Percentiles rank a stretch among this genome's conserved stretches.
Conservation (phyloP, 2,329 filamentous ascomycete species). For the Huntiella savannae region DNA sequence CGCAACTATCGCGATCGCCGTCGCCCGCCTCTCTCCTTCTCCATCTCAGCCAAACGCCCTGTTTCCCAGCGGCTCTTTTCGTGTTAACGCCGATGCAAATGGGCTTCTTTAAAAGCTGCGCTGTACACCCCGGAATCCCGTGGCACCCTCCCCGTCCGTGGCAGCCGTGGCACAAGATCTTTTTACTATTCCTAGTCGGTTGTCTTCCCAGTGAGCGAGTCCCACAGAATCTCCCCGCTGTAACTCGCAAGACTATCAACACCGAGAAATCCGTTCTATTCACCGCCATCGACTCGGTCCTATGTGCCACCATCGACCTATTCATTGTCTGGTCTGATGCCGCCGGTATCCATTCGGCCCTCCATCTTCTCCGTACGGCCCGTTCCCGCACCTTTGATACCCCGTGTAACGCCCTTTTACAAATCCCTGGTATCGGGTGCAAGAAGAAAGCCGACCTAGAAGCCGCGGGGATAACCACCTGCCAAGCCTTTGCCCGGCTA, state of each 20-base stretch:
- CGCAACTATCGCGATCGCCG: slow-evolving; percentile 10
- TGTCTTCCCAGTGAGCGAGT: slow-evolving; percentile 39
- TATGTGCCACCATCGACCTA: slow-evolving; percentile 23
- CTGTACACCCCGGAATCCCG: slow-evolving; percentile 20
- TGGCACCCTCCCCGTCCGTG: slow-evolving; percentile 17
- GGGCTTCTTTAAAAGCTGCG: slow-evolving; percentile 20
- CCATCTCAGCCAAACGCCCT: slow-evolving; percentile 21
- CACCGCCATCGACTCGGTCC: slow-evolving; percentile 17
- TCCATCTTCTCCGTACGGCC: slow-evolving; percentile 63
- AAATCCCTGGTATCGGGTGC: slow-evolving; percentile 60
- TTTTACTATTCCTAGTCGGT: slow-evolving; percentile 48
- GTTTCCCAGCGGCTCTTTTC: slow-evolving; percentile 16
- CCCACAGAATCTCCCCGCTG: slow-evolving; percentile 27
- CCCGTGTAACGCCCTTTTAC: slow-evolving; percentile 60
- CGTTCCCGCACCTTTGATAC: slow-evolving; percentile 66
- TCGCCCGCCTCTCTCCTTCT: slow-evolving; percentile 18
- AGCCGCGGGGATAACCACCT: slow-evolving; percentile 47
- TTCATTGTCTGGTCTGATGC: slow-evolving; percentile 35
- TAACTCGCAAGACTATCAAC: slow-evolving; percentile 12
- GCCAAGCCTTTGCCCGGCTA: slow-evolving; percentile 48
- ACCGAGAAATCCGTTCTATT: slow-evolving; percentile 18
- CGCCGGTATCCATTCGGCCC: slow-evolving; percentile 42
- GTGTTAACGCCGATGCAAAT: slow-evolving; percentile 16
- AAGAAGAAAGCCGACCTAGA: slow-evolving; percentile 58
- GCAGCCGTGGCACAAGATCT: slow-evolving; percentile 47